Percentiles rank a stretch among this genome's conserved stretches.
phyloP scores from a whole-genome alignment of 805 yeast genomes.

The Yarrowia hollandica region DNA sequence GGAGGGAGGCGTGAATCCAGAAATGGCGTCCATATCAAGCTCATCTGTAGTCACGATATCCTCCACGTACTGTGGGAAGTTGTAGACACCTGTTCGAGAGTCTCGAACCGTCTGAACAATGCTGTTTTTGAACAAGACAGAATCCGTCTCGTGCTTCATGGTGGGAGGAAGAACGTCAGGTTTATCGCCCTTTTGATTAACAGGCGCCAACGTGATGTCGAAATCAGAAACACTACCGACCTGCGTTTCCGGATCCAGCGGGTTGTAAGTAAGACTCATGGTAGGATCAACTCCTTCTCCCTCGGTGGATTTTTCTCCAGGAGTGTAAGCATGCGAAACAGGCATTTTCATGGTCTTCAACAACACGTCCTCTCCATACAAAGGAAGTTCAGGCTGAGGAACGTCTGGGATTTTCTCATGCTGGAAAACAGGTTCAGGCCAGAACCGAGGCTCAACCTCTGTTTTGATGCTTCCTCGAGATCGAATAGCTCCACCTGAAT shows the following conservation, averaged over 20 bases:
- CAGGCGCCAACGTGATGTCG: neutral
- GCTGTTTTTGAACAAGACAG: slow-evolving; percentile 70
- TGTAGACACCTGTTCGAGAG: slow-evolving; percentile 70
- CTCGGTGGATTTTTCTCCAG: no score
- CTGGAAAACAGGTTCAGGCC: no score
- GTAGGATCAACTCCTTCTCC: neutral
- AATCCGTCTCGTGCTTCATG: slow-evolving; percentile 64
- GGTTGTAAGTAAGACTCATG: neutral
- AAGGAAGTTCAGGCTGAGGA: no score
- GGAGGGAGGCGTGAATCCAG: slow-evolving; percentile 64
- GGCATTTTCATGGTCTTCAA: neutral
- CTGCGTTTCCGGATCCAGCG: neutral
- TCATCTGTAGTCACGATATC: slow-evolving; percentile 62
- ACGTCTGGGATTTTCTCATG: no score
- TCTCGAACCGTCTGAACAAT: slow-evolving; percentile 77
- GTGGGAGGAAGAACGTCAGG: slow-evolving; percentile 47
- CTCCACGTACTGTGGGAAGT: slow-evolving; percentile 62
- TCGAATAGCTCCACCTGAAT: no score
- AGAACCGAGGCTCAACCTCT: no score
- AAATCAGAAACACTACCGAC: neutral
- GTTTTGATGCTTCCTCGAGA: no score
- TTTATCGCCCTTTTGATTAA: neutral
- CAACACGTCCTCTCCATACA: no score
- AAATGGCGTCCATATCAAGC: slow-evolving; percentile 60
- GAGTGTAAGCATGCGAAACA: neutral